Base-by-base conservation (phyloP, 768 basidiomycete genomes). In the Xerocomellus amylosporus region DNA sequence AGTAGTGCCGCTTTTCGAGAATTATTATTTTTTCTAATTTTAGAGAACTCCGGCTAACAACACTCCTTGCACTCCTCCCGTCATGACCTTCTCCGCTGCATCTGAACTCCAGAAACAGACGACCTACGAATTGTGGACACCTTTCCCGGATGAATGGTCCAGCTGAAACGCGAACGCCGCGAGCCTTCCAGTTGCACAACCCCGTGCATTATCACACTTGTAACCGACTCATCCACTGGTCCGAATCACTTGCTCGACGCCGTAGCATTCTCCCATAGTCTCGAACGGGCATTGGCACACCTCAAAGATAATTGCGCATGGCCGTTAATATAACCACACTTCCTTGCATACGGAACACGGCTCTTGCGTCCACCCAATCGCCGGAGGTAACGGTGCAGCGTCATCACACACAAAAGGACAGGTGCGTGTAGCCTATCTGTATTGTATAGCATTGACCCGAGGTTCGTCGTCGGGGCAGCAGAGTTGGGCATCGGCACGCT, bases 1-100 rank as follows among this genome's bases (percentile, higher is more conserved):
- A 40, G 48, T 39, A 54, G 56, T 39, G 45, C 54, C 34, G 50
- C 55, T 58, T 68, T 70, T 63, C 58, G 59, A 70, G 67, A 68
- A 70, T 65, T 69, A 61, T 67, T 69, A 60, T 61, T 58, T 58
- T 63, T 64, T 60, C 41, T 51, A 62, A 63, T 68, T 68, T 62
- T 58, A 68, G 54, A 58, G 55, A 65, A 70, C 57, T 58, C 64
- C 59, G 62, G 64, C 60, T 68, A 60, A 49, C 39, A 60, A 66
- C 50, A 56, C 60, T 64, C 59, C 63, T 70, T 69, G 54, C 48
- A 56, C 55, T 67, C 63, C 39, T 65, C 53, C 62, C 56, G 52
- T 48, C 68, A 70, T 64, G 66, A 55, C 58, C 56, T 33, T 54
- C 43, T 26, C 39, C 44, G 42, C 53, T 54, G 45, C 58, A 53